Evolutionary conservation across 1,284 basidiomycete genomes (phyloP).

Genomic region (Mycena citricolor): DNA sequence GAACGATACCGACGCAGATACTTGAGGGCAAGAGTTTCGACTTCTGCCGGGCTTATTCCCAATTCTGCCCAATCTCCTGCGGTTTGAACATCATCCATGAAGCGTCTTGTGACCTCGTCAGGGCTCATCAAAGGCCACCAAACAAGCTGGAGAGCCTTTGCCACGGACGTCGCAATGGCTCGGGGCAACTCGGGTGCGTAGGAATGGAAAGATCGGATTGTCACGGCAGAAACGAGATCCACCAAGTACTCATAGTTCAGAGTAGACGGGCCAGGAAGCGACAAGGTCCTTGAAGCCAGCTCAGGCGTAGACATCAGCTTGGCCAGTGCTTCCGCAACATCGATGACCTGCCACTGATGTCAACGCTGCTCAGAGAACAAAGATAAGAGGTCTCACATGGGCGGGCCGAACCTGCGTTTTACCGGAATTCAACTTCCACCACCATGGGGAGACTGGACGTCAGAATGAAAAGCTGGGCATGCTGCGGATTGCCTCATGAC

Average conservation of each 20-base stretch:
- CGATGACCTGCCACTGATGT: conserved; percentile 73
- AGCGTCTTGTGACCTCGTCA: conserved; percentile 89
- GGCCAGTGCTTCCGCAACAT: conserved; percentile 90
- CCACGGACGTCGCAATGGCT: conserved; percentile 63
- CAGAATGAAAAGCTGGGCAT: conserved; percentile 18
- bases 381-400: conserved; percentile 67
- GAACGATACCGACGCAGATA: conserved; percentile 90
- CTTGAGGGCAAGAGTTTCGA: conserved; percentile 89
- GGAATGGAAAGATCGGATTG: conserved; percentile 65
- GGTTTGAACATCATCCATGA: conserved; percentile 77
- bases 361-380: conserved; percentile 13
- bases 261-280: conserved; percentile 87
- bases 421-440: conserved; percentile 91
- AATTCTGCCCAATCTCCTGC: conserved; percentile 65
- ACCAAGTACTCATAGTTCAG: conserved; percentile 87
- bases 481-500: conserved; percentile 35
- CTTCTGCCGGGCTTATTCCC: conserved; percentile 73
- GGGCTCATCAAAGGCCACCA: conserved; percentile 96
- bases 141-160: conserved; percentile 67
- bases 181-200: conserved; percentile 79
- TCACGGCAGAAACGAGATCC: conserved; percentile 79
- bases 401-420: conserved; percentile 88
- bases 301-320: conserved; percentile 71
- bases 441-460: conserved; percentile 82
- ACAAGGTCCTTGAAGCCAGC: conserved; percentile 63